phyloP scores from a whole-genome alignment of 495 filamentous ascomycete species.

The Hypoxylon fragiforme region DNA sequence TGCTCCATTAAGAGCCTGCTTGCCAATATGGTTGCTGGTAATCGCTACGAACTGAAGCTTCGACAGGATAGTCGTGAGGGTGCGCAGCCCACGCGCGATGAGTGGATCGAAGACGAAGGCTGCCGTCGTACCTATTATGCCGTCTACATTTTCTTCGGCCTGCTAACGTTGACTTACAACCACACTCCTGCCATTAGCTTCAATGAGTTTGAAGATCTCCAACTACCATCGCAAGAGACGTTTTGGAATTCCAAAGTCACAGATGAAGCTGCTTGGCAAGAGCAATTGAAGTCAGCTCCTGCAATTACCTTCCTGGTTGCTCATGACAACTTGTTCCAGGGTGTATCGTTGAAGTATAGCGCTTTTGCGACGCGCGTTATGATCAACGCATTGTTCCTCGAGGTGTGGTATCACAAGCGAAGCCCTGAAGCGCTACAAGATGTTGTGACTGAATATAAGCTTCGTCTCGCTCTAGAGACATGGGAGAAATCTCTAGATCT shows the following conservation, averaged over 20 bases:
- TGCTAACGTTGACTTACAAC: slow-evolving; percentile 95
- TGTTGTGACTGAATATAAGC: slow-evolving; percentile 97
- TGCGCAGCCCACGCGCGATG: slow-evolving; percentile 72
- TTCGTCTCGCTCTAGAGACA: slow-evolving; percentile 91
- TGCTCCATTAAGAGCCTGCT: slow-evolving; percentile 97
- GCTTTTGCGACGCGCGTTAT: slow-evolving; percentile 97
- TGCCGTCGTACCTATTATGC: slow-evolving; percentile 97
- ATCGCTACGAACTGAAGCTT: slow-evolving; percentile 92
- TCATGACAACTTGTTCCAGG: slow-evolving; percentile 92
- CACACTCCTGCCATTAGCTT: slow-evolving; percentile 96
- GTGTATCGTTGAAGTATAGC: slow-evolving; percentile 88
- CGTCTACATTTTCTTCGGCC: slow-evolving; percentile 99
- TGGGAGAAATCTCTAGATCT: slow-evolving; percentile 96
- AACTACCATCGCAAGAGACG: slow-evolving; percentile 90
- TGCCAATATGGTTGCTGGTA: slow-evolving; percentile 98
- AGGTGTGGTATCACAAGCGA: slow-evolving; percentile 98
- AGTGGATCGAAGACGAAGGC: slow-evolving; percentile 97
- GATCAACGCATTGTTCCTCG: slow-evolving; percentile 98
- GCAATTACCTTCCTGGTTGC: slow-evolving; percentile 87
- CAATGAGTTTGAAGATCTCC: slow-evolving; percentile 93
- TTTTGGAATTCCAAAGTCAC: slow-evolving; percentile 85
- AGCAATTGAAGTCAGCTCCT: slow-evolving; percentile 68
- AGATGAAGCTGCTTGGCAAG: slow-evolving; percentile 83
- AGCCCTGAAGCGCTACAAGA: slow-evolving; percentile 94
- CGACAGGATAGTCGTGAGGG: slow-evolving; percentile 87